Conservation (phyloP, 2,329 filamentous ascomycete species). For the Beauveria australis region DNA sequence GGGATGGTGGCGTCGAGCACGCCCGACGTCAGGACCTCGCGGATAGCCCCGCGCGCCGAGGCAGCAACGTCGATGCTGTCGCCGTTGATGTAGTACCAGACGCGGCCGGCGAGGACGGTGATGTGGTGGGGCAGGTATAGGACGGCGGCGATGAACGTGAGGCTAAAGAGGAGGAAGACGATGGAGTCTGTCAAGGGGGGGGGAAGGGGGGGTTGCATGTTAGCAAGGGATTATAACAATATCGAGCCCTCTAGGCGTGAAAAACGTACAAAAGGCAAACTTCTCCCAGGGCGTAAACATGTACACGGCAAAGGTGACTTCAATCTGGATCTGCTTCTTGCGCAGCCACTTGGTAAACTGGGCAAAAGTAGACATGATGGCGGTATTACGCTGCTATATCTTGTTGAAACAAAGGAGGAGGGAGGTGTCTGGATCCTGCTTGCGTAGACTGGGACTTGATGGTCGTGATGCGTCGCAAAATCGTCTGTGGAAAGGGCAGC, state of each 20-base stretch:
- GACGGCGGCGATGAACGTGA: constrained; percentile 77
- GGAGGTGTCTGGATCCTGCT: not conserved
- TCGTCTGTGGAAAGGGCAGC: not conserved
- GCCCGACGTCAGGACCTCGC: constrained; percentile 17
- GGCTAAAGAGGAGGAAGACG: constrained; percentile 79
- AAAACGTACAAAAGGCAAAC: constrained; percentile 81
- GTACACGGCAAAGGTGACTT: constrained; percentile 93
- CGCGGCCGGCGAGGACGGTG: constrained; percentile 69
- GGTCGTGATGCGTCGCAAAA: not conserved
- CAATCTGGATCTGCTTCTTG: constrained; percentile 95
- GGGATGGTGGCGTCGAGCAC: constrained; percentile 21
- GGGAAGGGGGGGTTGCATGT: not conserved
- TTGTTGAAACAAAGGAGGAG: too few species aligned
- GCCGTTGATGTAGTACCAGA: constrained; percentile 92
- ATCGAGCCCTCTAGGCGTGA: too few species aligned
- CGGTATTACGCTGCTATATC: not conserved
- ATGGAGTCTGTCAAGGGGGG: constrained; percentile 59
- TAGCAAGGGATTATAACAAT: not conserved
- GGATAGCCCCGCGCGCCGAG: constrained; percentile 25
- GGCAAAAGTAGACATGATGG: constrained; percentile 32
- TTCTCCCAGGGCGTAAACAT: constrained; percentile 97
- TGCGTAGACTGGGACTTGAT: not conserved
- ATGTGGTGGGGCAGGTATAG: constrained; percentile 94
- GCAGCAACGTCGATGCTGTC: constrained; percentile 51
- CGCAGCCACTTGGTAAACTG: constrained; percentile 75